Conservation (phyloP, 2,329 filamentous ascomycete genomes). For the Mycogone perniciosa region DNA sequence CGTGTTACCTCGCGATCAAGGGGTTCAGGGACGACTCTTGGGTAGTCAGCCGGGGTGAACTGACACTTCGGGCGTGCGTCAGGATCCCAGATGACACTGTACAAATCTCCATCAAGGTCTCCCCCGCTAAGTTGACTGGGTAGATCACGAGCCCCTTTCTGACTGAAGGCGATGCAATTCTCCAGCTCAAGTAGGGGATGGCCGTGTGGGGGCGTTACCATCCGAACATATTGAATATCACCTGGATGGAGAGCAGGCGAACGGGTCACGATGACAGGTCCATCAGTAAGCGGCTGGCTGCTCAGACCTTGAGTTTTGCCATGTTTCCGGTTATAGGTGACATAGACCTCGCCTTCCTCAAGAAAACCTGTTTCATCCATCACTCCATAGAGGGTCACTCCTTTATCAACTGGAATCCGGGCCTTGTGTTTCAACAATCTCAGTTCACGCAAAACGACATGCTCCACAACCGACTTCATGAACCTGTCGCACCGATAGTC, state of each 20-base stretch:
- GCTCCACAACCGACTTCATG: slow-evolving; percentile 62
- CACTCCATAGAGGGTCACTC: slow-evolving; percentile 72
- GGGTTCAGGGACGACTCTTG: slow-evolving; percentile 47
- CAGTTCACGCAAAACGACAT: slow-evolving; percentile 62
- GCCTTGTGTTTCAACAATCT: slow-evolving; percentile 72
- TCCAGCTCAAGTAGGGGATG: slow-evolving; percentile 56
- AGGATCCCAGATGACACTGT: slow-evolving; percentile 69
- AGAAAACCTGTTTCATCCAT: slow-evolving; percentile 75
- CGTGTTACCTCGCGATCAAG: slow-evolving; percentile 54
- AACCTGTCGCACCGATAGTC: slow-evolving; percentile 64
- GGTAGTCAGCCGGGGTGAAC: slow-evolving; percentile 64
- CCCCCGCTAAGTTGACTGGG: slow-evolving; percentile 75
- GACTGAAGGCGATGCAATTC: slow-evolving; percentile 77
- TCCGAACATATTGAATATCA: slow-evolving; percentile 63
- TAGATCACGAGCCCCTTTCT: slow-evolving; percentile 63
- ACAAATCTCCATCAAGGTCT: slow-evolving; percentile 78
- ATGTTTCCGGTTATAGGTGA: slow-evolving; percentile 45
- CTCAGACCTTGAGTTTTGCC: slow-evolving; percentile 20
- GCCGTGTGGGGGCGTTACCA: slow-evolving; percentile 51
- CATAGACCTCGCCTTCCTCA: slow-evolving; percentile 60
- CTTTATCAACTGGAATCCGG: slow-evolving; percentile 63
- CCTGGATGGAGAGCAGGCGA: slow-evolving; percentile 77
- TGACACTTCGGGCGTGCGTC: slow-evolving; percentile 36
- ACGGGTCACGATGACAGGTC: slow-evolving; percentile 61
- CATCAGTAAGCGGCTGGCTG: slow-evolving; percentile 26